These are phyloP conservation scores for Physaria fendleri DNA, from an alignment of 345 rosid genomes.

Conservation along the genomic window DNA sequence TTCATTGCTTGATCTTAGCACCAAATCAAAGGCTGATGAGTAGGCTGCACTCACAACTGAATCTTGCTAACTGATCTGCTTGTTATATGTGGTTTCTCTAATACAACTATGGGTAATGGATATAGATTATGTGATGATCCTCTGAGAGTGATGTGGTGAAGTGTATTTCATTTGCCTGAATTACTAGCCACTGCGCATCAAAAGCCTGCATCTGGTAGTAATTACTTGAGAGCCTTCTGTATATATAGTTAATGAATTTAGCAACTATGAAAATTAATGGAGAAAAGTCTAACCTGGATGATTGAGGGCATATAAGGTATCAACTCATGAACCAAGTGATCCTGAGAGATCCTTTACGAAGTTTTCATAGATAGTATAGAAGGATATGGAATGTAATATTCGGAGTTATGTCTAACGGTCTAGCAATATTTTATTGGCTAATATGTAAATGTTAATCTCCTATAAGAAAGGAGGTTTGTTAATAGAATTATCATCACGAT, in stretches of 20 bases:
- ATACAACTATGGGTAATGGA: conserved; percentile 64
- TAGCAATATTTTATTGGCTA: too few relatives aligned
- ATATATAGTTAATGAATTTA: not conserved
- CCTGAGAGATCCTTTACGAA: conserved; percentile 70
- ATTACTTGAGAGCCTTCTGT: not conserved
- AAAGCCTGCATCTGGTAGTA: conserved; percentile 55
- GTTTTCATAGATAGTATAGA: conserved; percentile 71
- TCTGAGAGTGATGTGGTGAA: conserved; percentile 76
- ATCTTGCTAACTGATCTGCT: conserved; percentile 39
- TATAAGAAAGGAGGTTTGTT: too few relatives aligned
- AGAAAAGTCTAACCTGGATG: conserved; percentile 56
- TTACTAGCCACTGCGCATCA: conserved; percentile 86
- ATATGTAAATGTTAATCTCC: too few relatives aligned
- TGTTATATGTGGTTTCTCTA: conserved; percentile 9
- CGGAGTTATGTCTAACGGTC: too few relatives aligned
- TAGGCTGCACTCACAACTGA: conserved; percentile 76
- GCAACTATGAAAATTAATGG: not conserved
- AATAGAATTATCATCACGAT: too few relatives aligned
- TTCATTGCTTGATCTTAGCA: conserved; percentile 65
- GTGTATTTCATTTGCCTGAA: conserved; percentile 92
- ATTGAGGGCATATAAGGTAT: conserved; percentile 69
- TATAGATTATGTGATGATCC: conserved; percentile 62
- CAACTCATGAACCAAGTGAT: conserved; percentile 52
- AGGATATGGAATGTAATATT: too few relatives aligned
- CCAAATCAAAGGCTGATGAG: conserved; percentile 62